Evolutionary conservation across 2,329 filamentous ascomycete genomes (phyloP).

Genomic region (Intubia oerlemansii): DNA sequence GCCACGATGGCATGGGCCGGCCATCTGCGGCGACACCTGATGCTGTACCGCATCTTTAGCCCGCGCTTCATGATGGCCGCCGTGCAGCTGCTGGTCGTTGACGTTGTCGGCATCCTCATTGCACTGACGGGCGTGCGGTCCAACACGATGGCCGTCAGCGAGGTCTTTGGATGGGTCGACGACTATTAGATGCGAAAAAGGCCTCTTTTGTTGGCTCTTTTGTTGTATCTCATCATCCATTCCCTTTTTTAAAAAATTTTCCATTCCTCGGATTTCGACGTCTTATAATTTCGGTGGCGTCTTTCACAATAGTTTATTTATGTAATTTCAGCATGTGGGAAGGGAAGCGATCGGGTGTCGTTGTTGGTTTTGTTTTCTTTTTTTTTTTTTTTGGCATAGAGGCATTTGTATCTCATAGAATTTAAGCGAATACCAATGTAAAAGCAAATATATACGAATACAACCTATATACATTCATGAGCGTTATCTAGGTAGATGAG

Average conservation of each 20-base stretch:
- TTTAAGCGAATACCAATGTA: too few species aligned
- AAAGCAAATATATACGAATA: too few species aligned
- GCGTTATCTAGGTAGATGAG: too few species aligned
- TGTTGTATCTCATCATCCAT: slow-evolving; percentile 4
- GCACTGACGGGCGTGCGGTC: slow-evolving; percentile 53
- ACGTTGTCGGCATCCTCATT: slow-evolving; percentile 50
- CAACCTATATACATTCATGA: too few species aligned
- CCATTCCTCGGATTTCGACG: background rate
- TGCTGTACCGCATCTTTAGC: slow-evolving; percentile 88
- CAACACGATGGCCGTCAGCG: slow-evolving; percentile 58
- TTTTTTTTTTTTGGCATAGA: too few species aligned
- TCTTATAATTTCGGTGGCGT: too few species aligned
- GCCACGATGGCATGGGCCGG: slow-evolving; percentile 84
- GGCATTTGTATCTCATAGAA: too few species aligned
- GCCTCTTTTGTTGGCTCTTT: background rate
- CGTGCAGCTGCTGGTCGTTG: slow-evolving; percentile 49
- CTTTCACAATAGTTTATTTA: too few species aligned
- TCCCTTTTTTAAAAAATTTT: background rate
- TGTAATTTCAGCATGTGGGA: too few species aligned
- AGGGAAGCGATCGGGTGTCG: too few species aligned
- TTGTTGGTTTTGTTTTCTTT: background rate
- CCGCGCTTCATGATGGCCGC: slow-evolving; percentile 78
- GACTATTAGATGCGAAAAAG: slow-evolving; percentile 7
- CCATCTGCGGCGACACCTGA: slow-evolving; percentile 71
- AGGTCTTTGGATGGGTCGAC: slow-evolving; percentile 61